phyloP scores from a whole-genome alignment of 2,329 filamentous ascomycete genomes.

The Stenocarpella maydis region DNA sequence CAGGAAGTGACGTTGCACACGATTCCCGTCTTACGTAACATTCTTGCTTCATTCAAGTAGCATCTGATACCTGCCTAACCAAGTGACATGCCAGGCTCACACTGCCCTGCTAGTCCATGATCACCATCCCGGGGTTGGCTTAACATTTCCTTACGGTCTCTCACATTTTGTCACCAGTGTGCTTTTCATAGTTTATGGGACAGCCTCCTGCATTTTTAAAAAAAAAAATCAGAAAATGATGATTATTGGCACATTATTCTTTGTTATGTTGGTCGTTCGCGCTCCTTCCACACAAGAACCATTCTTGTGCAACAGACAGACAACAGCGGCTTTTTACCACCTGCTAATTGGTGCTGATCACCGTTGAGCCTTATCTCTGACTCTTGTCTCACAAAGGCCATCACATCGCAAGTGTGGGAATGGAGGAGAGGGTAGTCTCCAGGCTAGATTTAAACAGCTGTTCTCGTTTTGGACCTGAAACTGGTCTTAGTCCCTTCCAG shows the following conservation, averaged over 20 bases:
- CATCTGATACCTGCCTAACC: background rate
- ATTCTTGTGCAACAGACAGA: background rate
- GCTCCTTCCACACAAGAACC: background rate
- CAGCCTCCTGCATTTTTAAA: too few relatives aligned
- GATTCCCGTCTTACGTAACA: background rate
- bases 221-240: too few relatives aligned
- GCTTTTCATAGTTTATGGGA: background rate
- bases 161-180: background rate
- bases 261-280: background rate
- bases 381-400: background rate
- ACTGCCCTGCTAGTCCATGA: background rate
- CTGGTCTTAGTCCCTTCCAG: background rate
- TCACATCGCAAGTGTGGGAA: background rate
- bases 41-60: background rate
- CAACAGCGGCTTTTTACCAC: background rate
- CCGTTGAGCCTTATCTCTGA: too few relatives aligned
- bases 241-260: too few relatives aligned
- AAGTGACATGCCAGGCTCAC: fast-evolving
- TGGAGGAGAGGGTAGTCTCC: too few relatives aligned
- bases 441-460: too few relatives aligned
- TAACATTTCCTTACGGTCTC: background rate
- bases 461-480: too few relatives aligned
- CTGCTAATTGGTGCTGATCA: background rate
- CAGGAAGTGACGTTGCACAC: background rate
- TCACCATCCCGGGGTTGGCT: background rate